These are phyloP conservation scores for Potentilla sterilis DNA, from an alignment of 306 rosid genomes.

Conservation along the genomic window DNA sequence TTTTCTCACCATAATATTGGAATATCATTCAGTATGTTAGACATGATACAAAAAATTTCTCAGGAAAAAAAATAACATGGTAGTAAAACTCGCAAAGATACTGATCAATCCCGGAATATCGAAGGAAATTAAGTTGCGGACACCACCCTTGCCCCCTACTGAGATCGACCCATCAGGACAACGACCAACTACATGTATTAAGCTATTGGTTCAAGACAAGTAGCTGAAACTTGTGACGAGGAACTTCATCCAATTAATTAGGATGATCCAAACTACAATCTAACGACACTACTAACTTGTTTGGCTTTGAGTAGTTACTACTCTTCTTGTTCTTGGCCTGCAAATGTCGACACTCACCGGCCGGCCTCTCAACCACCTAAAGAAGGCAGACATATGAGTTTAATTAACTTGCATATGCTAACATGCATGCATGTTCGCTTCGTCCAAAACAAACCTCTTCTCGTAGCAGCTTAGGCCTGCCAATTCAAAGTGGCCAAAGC, in stretches of 20 bases:
- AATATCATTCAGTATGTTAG: background rate
- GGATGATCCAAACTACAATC: background rate
- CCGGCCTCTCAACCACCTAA: background rate
- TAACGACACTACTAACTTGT: background rate
- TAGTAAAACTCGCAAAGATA: background rate
- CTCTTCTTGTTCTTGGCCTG: background rate
- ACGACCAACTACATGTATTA: background rate
- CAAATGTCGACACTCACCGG: background rate
- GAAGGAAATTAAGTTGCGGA: background rate
- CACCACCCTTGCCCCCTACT: background rate
- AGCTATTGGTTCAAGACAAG: background rate
- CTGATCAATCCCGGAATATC: background rate
- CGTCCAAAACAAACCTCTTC: background rate
- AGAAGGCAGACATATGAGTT: background rate
- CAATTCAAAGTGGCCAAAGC: background rate
- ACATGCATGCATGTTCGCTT: background rate
- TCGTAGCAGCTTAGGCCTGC: background rate
- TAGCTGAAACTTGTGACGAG: background rate
- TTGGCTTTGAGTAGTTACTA: background rate
- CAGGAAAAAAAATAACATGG: too few species aligned
- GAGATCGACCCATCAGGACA: background rate
- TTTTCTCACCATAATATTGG: too few species aligned
- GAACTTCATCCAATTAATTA: background rate
- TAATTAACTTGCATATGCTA: background rate
- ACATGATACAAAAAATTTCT: background rate